Conservation (phyloP, 2,329 filamentous ascomycete genomes). For the Clonostachys rosea region DNA sequence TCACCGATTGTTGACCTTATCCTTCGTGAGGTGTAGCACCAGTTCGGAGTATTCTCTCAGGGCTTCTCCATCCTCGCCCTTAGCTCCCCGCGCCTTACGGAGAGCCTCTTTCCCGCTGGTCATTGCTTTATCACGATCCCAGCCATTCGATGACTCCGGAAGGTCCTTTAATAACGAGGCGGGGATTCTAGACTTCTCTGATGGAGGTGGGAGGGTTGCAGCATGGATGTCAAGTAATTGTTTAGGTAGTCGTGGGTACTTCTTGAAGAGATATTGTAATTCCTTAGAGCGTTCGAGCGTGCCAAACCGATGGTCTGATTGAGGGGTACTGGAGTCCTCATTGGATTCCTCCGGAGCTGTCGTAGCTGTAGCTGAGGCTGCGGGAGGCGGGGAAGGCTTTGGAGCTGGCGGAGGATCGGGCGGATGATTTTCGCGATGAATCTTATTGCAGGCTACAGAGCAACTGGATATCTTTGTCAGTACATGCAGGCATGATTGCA, state of each 20-base stretch:
- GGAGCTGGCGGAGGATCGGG: slow-evolving; percentile 25
- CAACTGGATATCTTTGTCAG: slow-evolving; percentile 34
- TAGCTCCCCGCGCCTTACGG: slow-evolving; percentile 40
- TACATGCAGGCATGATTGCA: slow-evolving; percentile 1
- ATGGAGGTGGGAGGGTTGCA: slow-evolving; percentile 36
- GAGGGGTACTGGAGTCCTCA: neutral
- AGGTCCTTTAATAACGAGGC: slow-evolving; percentile 24
- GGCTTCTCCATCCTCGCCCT: slow-evolving; percentile 52
- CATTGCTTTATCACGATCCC: slow-evolving; percentile 55
- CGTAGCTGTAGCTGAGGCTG: slow-evolving; percentile 1
- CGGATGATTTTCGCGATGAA: slow-evolving; percentile 45
- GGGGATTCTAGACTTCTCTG: slow-evolving; percentile 16
- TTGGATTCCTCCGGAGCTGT: slow-evolving; percentile 3
- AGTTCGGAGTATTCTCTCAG: slow-evolving; percentile 57
- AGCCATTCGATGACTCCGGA: slow-evolving; percentile 28
- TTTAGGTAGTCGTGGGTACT: slow-evolving; percentile 43
- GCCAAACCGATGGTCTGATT: neutral
- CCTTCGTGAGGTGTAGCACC: slow-evolving; percentile 42
- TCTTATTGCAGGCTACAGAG: slow-evolving; percentile 51
- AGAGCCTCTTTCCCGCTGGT: slow-evolving; percentile 50
- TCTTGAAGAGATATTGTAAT: slow-evolving; percentile 43
- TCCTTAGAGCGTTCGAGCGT: slow-evolving; percentile 42
- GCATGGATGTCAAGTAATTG: slow-evolving; percentile 44
- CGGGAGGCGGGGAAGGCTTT: slow-evolving; percentile 7
- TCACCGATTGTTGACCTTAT: slow-evolving; percentile 4